A percentile compares a stretch with the other conserved stretches of the same genome.
phyloP scores from a whole-genome alignment of 768 basidiomycete species.

The Zangia roseola region DNA sequence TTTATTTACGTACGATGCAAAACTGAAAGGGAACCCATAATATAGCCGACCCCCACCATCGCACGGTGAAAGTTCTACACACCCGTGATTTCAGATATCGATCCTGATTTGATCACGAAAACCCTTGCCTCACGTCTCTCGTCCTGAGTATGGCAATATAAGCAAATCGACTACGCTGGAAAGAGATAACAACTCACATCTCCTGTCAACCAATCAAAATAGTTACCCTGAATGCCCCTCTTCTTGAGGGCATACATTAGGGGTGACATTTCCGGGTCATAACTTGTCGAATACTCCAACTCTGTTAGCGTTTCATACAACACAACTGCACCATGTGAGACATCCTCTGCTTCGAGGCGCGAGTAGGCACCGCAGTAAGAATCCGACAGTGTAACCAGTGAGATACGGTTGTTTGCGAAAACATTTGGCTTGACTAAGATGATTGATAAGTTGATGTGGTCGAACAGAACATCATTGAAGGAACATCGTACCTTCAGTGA shows the following conservation, averaged over 20 bases:
- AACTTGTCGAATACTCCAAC: slow-evolving; percentile 8
- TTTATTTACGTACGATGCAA: slow-evolving; percentile 14
- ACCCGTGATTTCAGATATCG: not conserved
- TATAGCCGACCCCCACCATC: slow-evolving; percentile 24
- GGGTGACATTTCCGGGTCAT: slow-evolving; percentile 22
- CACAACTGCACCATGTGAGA: not conserved
- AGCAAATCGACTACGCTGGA: not conserved
- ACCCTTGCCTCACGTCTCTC: slow-evolving; percentile 10
- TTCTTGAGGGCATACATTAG: slow-evolving; percentile 22
- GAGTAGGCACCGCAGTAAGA: no score
- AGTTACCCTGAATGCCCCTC: slow-evolving; percentile 19
- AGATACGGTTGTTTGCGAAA: no score
- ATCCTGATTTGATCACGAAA: not conserved
- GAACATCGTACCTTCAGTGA: no score
- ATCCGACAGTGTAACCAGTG: no score
- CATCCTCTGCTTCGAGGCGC: no score
- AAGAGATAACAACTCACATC: slow-evolving; percentile 13
- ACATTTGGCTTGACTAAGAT: no score
- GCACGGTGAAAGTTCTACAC: slow-evolving; percentile 21
- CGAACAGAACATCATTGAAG: no score
- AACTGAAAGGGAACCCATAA: slow-evolving; percentile 27
- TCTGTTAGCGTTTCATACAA: slow-evolving; percentile 31
- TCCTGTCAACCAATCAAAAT: slow-evolving; percentile 25
- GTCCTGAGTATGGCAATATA: slow-evolving; percentile 11
- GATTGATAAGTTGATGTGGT: no score